A percentile compares a stretch with the other conserved stretches of the same genome.
These are phyloP conservation scores for Mortierella sp. DNA, from an alignment of 371 early-diverging fungal species.

Conservation along the genomic window DNA sequence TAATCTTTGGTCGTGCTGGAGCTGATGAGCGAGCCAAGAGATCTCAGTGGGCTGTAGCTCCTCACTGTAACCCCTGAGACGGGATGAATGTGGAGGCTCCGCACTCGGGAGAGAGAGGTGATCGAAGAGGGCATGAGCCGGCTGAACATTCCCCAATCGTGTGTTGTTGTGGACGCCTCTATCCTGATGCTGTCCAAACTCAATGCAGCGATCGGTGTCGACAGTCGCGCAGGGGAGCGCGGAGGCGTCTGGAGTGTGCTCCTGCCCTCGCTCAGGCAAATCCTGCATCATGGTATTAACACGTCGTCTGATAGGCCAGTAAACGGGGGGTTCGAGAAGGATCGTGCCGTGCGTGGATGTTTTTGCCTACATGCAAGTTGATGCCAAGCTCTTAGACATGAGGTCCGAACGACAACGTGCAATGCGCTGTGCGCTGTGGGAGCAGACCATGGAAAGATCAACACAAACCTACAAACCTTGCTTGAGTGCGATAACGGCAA, in stretches of 20 bases:
- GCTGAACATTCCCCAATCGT: neutral
- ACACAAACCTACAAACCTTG: too few relatives aligned
- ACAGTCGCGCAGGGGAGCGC: conserved; percentile 7
- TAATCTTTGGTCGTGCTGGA: conserved; percentile 5
- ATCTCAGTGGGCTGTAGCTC: neutral
- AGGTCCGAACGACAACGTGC: too few relatives aligned
- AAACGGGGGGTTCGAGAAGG: conserved; percentile 7
- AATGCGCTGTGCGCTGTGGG: too few relatives aligned
- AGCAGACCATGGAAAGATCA: too few relatives aligned
- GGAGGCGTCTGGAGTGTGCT: conserved; percentile 4
- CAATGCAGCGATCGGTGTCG: conserved; percentile 1
- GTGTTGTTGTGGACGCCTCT: too few relatives aligned
- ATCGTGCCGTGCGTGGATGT: neutral
- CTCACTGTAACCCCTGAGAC: neutral
- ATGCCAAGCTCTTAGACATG: too few relatives aligned
- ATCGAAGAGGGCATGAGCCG: neutral
- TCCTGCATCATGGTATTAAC: conserved; percentile 1
- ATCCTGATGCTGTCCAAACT: too few relatives aligned
- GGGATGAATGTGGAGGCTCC: conserved; percentile 9
- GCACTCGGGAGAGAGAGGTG: neutral
- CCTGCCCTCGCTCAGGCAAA: conserved; percentile 1
- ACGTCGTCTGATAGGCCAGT: conserved; percentile 6
- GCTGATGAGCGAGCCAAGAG: neutral
- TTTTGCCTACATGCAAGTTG: neutral
- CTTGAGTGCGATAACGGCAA: too few relatives aligned